Percentiles rank a stretch among this genome's conserved stretches.
These are phyloP conservation scores for Solanum corneliomulleri DNA, from an alignment of 257 asterid species.

Conservation along the genomic window DNA sequence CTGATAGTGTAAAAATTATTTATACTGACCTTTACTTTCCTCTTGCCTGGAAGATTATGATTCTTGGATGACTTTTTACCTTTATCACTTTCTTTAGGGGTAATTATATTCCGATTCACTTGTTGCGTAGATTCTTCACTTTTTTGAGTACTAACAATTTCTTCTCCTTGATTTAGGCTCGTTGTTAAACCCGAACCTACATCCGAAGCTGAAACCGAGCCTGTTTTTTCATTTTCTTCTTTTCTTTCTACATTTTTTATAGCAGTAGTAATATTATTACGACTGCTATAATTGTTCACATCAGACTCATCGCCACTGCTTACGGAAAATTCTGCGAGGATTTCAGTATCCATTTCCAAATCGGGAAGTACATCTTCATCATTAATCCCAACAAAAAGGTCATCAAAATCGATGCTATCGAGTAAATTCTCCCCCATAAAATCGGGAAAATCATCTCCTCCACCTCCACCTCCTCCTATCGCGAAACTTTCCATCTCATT, in stretches of 20 bases:
- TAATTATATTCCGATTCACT: neutral
- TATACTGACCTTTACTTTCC: slow-evolving; percentile 61
- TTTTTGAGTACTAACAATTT: slow-evolving; percentile 11
- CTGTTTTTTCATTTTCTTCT: slow-evolving; percentile 10
- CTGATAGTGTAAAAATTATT: neutral
- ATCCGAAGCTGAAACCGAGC: slow-evolving; percentile 23
- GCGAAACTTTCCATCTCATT: slow-evolving; percentile 37
- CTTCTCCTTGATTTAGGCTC: slow-evolving; percentile 28
- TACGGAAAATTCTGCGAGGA: slow-evolving; percentile 53
- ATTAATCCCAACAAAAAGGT: slow-evolving; percentile 53
- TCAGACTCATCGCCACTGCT: slow-evolving; percentile 32
- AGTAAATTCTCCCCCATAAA: slow-evolving; percentile 48
- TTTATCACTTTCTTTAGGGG: slow-evolving; percentile 15
- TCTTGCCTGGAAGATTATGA: slow-evolving; percentile 44
- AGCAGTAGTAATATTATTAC: neutral
- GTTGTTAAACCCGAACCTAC: slow-evolving; percentile 32
- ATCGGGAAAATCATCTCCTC: slow-evolving; percentile 37
- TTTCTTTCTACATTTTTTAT: slow-evolving; percentile 15
- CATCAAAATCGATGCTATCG: slow-evolving; percentile 75
- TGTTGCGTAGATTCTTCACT: slow-evolving; percentile 5
- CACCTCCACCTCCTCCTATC: slow-evolving; percentile 19
- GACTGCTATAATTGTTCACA: slow-evolving; percentile 6
- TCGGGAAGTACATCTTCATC: slow-evolving; percentile 59
- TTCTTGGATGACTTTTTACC: slow-evolving; percentile 43
- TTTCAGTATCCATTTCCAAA: slow-evolving; percentile 74